Conservation (phyloP, 1,284 basidiomycete species). For the Nidula niveotomentosa region DNA sequence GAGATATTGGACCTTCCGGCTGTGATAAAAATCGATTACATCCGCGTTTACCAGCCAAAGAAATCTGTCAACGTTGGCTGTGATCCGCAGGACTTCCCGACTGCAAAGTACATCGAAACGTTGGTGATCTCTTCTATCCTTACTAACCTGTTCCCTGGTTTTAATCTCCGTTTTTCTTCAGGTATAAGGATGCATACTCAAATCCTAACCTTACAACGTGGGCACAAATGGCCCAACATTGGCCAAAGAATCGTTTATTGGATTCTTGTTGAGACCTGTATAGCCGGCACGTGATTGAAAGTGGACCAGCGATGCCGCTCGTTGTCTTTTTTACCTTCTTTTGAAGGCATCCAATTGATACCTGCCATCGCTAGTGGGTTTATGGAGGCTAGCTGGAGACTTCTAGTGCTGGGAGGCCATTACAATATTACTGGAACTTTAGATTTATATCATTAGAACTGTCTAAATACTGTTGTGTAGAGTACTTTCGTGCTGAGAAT, state of each 20-base stretch:
- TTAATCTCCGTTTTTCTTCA: conserved; percentile 12
- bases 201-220: conserved; percentile 58
- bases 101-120: conserved; percentile 35
- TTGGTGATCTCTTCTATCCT: conserved; percentile 18
- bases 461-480: too few relatives aligned
- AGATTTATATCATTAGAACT: not conserved
- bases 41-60: conserved; percentile 80
- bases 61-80: conserved; percentile 76
- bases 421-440: not conserved
- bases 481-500: too few relatives aligned
- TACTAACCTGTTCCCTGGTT: not conserved
- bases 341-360: not conserved
- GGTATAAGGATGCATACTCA: conserved; percentile 48
- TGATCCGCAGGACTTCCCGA: conserved; percentile 79
- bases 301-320: not conserved
- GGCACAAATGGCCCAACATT: conserved; percentile 30
- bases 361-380: not conserved
- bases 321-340: not conserved
- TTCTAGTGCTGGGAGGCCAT: not conserved
- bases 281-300: not conserved
- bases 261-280: conserved; percentile 4
- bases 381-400: not conserved
- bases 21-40: conserved; percentile 76
- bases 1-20: conserved; percentile 62
- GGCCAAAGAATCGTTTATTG: conserved; percentile 34